These are phyloP conservation scores for Lenwebbia sp. DNA, from an alignment of 345 rosid genomes.

Conservation along the genomic window DNA sequence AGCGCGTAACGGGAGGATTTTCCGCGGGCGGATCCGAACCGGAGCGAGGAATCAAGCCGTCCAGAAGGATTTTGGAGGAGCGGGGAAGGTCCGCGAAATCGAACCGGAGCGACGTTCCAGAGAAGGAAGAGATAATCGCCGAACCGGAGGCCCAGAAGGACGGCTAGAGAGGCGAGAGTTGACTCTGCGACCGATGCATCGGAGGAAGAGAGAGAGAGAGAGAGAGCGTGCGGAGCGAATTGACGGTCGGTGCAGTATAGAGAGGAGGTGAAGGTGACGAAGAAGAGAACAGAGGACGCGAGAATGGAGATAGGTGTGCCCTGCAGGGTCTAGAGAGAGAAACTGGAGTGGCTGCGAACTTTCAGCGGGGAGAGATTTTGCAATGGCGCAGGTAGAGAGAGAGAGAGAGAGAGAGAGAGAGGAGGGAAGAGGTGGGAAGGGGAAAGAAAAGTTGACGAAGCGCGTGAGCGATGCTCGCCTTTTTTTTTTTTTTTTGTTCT, in stretches of 20 bases:
- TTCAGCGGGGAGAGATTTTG: not conserved
- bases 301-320: not conserved
- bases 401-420: not conserved
- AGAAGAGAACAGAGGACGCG: not conserved
- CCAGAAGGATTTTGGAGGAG: not conserved
- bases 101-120: not conserved
- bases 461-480: not conserved
- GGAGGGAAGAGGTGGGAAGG: not conserved
- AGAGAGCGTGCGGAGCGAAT: not conserved
- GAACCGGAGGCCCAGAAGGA: not conserved
- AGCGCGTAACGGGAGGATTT: not conserved
- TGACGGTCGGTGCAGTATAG: not conserved
- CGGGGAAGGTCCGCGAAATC: not conserved
- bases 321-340: not conserved
- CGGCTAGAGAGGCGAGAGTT: not conserved
- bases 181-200: not conserved
- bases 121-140: not conserved
- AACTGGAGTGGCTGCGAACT: not conserved
- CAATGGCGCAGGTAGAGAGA: not conserved
- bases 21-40: not conserved
- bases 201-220: not conserved
- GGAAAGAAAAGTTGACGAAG: conserved; percentile 20
- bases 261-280: not conserved
- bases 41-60: not conserved
- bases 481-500: not conserved